Evolutionary conservation across 805 yeast genomes (phyloP), one percentile per base, ranked within the genome.

Genomic region (Starmerella davenportii): DNA sequence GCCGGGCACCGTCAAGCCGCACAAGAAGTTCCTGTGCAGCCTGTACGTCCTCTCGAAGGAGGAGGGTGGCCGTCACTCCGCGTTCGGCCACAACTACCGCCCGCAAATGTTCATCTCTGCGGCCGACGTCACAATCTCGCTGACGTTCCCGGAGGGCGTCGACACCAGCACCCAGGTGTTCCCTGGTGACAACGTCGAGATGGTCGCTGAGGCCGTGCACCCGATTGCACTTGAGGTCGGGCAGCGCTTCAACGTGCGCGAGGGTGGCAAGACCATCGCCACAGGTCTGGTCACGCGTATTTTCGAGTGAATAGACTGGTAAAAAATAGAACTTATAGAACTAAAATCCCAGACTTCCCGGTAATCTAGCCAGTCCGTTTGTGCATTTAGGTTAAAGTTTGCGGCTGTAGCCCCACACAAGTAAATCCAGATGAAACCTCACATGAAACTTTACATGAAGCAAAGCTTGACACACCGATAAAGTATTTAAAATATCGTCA

Each of bases 11-110:
- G 80, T 87, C 55, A 74, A 79, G 63, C 79, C 96, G 44, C 93
- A 85, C 76, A 75, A 77, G 62, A 84, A 81, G 70, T 74, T 87
- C 70, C 71, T 90, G 59, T 85, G 95, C 46, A 87, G 96, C 37
- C 65, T 87, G 58, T 90, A 90, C 65, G 74, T 87, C 48, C 71
- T 90, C 61, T 72, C 93, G 59, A 79, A 82, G 65, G 96, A 90
- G 58, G 98, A 90, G 69, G 98, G 98, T 73, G 98, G 98, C 57
- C 87, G 98, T 69, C 94, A 82, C 70, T 79, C 94, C 48, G 92
- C 94, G 50, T 90, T 90, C 63, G 87, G 87, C 58, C 82, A 79
- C 65, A 79, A 84, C 74, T 90, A 85, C 76, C 81, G 93, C 70
- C 98, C 98, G 45, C 98, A 90, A 68, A 71, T 87, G 72, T 90